Evolutionary conservation across 1,139 yeast genomes (phyloP).

Genomic region (Pichiaceae sp.): DNA sequence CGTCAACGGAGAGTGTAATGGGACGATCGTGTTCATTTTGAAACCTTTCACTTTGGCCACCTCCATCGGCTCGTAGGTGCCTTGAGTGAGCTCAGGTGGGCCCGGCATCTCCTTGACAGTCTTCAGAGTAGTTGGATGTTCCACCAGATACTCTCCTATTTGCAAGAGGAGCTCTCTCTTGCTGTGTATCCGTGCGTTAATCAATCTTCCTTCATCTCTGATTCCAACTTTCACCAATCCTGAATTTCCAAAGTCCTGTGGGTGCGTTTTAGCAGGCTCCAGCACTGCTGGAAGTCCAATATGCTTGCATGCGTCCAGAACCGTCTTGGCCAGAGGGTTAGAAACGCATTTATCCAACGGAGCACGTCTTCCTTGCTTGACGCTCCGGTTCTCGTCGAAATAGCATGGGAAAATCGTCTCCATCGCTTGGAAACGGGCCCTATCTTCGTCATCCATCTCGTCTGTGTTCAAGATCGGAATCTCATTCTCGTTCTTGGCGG

Average conservation of each 20-base stretch:
- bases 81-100: constrained; percentile 37
- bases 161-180: constrained; percentile 62
- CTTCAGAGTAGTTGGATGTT: constrained; percentile 65
- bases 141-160: constrained; percentile 53
- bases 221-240: constrained; percentile 80
- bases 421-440: constrained; percentile 55
- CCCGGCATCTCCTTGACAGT: constrained; percentile 56
- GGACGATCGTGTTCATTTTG: constrained; percentile 78
- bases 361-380: constrained; percentile 79
- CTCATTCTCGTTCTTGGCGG: background rate
- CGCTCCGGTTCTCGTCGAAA: constrained; percentile 73
- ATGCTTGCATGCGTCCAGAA: constrained; percentile 55
- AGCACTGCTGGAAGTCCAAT: constrained; percentile 48
- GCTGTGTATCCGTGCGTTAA: constrained; percentile 33
- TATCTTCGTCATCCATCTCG: constrained; percentile 37
- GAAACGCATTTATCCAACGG: constrained; percentile 57
- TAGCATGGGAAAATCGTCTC: constrained; percentile 85
- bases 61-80: constrained; percentile 46
- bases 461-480: constrained; percentile 4
- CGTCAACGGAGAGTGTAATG: constrained; percentile 70
- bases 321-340: constrained; percentile 80
- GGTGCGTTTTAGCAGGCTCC: constrained; percentile 83
- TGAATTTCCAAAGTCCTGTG: constrained; percentile 96
- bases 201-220: constrained; percentile 37
- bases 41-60: constrained; percentile 79